Evolutionary conservation across 2,329 filamentous ascomycete genomes (phyloP), one percentile per base, ranked within the genome.

Genomic region (Zymoseptoria crescenta): DNA sequence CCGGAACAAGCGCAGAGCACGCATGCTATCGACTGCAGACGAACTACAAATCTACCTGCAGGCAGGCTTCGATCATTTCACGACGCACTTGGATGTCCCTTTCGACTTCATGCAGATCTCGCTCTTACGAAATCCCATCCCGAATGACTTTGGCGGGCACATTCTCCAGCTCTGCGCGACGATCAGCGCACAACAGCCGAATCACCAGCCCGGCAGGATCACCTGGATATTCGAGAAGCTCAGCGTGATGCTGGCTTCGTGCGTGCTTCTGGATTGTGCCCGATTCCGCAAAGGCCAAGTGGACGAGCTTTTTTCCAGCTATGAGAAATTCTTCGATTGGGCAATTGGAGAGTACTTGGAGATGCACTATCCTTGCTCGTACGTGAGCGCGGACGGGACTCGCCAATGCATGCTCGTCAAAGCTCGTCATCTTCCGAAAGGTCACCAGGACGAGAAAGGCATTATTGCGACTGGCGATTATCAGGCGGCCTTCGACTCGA

Each of bases 81-180:
- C 77, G 2, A 68, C 68, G 1, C 70, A 74, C 48, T 67, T 81
- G 4, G 72, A 79, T 52, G 68, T 67, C 0, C 77, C 80, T 3
- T 82, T 82, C 65, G 76, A 82, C 63, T 82, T 82, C 62, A 75
- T 81, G 45, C 68, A 78, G 54, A 75, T 75, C 3, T 75, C 79
- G 1, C 73, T 78, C 8, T 65, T 68, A 3, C 74, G 75, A 45
- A 80, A 74, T 56, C 79, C 78, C 0, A 79, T 62, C 75, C 78
- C 41, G 63, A 67, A 68, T 16, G 74, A 79, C 56, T 80, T 81
- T 67, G 76, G 77, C 19, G 79, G 77, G 2, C 78, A 81, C 61
- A 80, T 81, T 20, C 68, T 81, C 4, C 76, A 79, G 57, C 70
- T 81, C 1, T 79, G 78, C 9, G 71, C 77, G 6, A 72, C 71